These are phyloP conservation scores for Testicularia cyperi DNA, from an alignment of 1,284 basidiomycete genomes.

Conservation along the genomic window DNA sequence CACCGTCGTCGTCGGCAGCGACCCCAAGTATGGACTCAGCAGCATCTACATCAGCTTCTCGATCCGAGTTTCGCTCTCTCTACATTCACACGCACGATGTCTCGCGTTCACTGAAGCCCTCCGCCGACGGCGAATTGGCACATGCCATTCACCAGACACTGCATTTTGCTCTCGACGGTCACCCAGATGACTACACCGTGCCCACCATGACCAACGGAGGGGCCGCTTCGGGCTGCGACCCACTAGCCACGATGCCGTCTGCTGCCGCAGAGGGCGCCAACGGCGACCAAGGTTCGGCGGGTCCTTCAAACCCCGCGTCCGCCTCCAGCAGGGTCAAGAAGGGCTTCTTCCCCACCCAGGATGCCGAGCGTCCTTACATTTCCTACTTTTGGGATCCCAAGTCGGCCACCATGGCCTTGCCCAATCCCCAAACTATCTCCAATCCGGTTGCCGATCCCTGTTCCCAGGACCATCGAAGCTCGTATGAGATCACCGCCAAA, in stretches of 20 bases:
- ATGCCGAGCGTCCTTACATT: slow-evolving; percentile 38
- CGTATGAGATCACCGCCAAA: slow-evolving; percentile 54
- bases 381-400: slow-evolving; percentile 37
- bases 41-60: background rate
- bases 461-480: slow-evolving; percentile 32
- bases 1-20: no score
- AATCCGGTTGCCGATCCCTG: slow-evolving; percentile 47
- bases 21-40: no score
- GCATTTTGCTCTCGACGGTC: slow-evolving; percentile 51
- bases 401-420: slow-evolving; percentile 27
- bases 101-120: slow-evolving; percentile 45
- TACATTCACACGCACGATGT: slow-evolving; percentile 53
- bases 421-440: slow-evolving; percentile 42
- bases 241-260: slow-evolving; percentile 26
- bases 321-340: slow-evolving; percentile 10
- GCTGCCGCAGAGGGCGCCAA: background rate
- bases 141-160: slow-evolving; percentile 54
- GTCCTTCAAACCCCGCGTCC: slow-evolving; percentile 1
- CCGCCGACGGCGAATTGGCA: slow-evolving; percentile 47
- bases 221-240: slow-evolving; percentile 17
- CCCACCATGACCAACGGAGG: slow-evolving; percentile 9
- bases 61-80: slow-evolving; percentile 18
- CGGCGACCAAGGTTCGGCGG: background rate
- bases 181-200: slow-evolving; percentile 46
- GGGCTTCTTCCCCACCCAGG: slow-evolving; percentile 33